Base-by-base conservation (phyloP, 2,329 filamentous ascomycete genomes). In the Nemania sp. region DNA sequence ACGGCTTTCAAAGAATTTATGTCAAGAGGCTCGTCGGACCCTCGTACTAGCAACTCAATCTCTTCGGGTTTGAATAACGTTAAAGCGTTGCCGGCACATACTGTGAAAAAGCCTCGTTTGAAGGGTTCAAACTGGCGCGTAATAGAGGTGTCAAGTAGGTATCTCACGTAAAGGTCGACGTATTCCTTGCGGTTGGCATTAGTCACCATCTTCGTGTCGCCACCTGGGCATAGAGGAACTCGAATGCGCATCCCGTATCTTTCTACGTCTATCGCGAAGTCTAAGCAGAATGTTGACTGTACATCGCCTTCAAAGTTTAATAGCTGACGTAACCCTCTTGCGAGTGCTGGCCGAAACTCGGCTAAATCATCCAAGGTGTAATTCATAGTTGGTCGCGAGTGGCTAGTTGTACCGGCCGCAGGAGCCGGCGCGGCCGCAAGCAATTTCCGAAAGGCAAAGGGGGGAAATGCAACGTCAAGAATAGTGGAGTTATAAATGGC, bases 401-500 rank as follows among this genome's bases (percentile, higher is more conserved):
- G 80, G 1, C 80, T 79, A 22, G 80, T 77, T 15, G 77, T 76
- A 7, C 80, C 80, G 19, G 77, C 73, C 14, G 78, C 76, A 9
- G 82, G 77, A 1, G 79, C 73, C n/a, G 90, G 89, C 1, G 87
- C 88, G 7, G 90, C 84, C 3, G 89, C 85, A 34, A 96, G 78
- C 17, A 97, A 80, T 70, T 96, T 96, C 61, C 90, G 86, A 68
- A 96, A 97, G 1, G 89, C 87, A 69, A 96, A 96, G 0, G 91
- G 89, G 1, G 92, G 92, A 17, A 97, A 80, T 2, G 90, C 89
- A 43, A 96, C 82, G 67, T 96, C 92, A 15, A 97, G 77, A 61
- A 96, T 96, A 0, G 90, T 96, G 2, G 90, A 95, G 71, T 97
- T 96, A 74, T 96, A 96, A 57, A 97, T 96, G 12, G 92, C 92